Evolutionary conservation across 352 stramenopile species (phyloP).

Genomic region (Phytophthora ohioensis): DNA sequence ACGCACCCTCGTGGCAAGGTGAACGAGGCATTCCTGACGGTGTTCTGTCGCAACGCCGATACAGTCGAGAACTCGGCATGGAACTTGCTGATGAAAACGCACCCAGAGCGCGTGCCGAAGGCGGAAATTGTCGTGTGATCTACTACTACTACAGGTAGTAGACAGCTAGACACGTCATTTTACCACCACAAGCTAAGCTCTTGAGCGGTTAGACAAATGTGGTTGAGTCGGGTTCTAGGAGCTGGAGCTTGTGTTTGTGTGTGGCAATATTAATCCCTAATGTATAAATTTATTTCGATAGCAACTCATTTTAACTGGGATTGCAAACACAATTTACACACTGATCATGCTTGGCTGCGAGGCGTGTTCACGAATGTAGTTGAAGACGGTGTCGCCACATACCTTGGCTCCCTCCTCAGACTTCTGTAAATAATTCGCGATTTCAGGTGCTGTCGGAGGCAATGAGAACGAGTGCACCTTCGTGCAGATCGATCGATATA

Average conservation of each 20-base stretch:
- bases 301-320: too few species aligned
- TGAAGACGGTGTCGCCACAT: slow-evolving; percentile 56
- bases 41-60: slow-evolving; percentile 81
- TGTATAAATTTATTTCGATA: slow-evolving; percentile 28
- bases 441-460: slow-evolving; percentile 8
- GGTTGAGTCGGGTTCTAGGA: too few species aligned
- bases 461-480: slow-evolving; percentile 43
- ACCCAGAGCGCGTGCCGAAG: slow-evolving; percentile 45
- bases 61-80: slow-evolving; percentile 73
- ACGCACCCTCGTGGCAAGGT: slow-evolving; percentile 74
- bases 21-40: slow-evolving; percentile 82
- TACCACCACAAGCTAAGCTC: neutral
- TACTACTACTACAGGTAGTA: neutral
- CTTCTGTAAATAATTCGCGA: slow-evolving; percentile 42
- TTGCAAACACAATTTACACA: slow-evolving; percentile 13
- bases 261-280: slow-evolving; percentile 29
- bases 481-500: slow-evolving; percentile 45
- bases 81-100: slow-evolving; percentile 64
- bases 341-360: slow-evolving; percentile 6
- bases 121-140: slow-evolving; percentile 42
- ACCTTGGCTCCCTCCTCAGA: slow-evolving; percentile 34
- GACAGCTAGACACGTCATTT: neutral
- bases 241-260: slow-evolving; percentile 9
- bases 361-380: slow-evolving; percentile 49
- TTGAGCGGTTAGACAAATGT: too few species aligned